Percentiles rank a stretch among this genome's conserved stretches.
Conservation (phyloP, 208 protist genomes). For the Trichomonas vaginalis region DNA sequence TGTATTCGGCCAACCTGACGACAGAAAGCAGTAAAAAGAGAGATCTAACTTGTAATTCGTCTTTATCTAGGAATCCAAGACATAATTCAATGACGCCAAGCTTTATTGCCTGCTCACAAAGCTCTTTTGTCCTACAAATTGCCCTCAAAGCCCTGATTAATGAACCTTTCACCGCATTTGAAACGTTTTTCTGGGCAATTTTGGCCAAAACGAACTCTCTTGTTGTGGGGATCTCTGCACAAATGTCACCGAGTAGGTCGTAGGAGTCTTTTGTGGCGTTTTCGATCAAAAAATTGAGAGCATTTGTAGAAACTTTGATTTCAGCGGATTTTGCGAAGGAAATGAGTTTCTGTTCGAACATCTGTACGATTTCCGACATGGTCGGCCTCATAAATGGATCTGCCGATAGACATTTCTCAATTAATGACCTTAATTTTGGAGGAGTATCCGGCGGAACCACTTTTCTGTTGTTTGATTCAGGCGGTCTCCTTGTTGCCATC, state of each 20-base stretch:
- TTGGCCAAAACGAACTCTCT: not conserved
- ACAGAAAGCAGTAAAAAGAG: not conserved
- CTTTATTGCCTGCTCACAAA: not conserved
- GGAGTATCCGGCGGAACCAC: not conserved
- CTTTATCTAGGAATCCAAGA: not conserved
- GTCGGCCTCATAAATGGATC: not conserved
- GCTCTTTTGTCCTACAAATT: not conserved
- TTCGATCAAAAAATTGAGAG: not conserved
- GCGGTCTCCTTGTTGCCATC: not conserved
- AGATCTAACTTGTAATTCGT: not conserved
- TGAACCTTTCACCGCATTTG: not conserved
- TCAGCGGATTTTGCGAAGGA: not conserved
- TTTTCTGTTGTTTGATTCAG: not conserved
- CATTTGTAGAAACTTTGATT: not conserved
- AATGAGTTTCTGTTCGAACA: not conserved
- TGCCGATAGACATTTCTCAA: not conserved
- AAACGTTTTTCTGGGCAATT: not conserved
- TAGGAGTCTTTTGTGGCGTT: not conserved
- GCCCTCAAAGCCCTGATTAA: not conserved
- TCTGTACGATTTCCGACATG: not conserved
- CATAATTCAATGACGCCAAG: not conserved
- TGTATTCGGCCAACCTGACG: not conserved
- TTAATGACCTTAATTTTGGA: not conserved
- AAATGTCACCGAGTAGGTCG: not conserved
- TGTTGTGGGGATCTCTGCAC: not conserved